phyloP scores from a whole-genome alignment of 176 grass and related monocot species.

The Guadua angustifolia region DNA sequence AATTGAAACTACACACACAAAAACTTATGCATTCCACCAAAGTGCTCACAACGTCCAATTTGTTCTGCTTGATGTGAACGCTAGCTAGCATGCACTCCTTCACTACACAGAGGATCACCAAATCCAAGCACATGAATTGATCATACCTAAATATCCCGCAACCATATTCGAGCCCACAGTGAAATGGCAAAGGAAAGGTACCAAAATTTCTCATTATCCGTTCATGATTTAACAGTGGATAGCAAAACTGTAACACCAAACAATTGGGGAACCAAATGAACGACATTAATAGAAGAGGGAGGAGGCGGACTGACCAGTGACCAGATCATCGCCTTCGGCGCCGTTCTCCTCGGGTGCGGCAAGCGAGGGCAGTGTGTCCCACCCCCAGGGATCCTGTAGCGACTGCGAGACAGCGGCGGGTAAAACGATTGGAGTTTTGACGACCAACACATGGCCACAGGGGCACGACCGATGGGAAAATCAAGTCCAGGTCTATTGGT shows the following conservation, averaged over 20 bases:
- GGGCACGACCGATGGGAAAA: too few relatives aligned
- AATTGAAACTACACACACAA: too few relatives aligned
- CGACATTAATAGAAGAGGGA: not conserved
- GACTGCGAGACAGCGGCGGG: constrained; percentile 40
- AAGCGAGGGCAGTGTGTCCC: constrained; percentile 30
- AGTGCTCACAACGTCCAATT: too few relatives aligned
- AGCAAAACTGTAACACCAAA: not conserved
- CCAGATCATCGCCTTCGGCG: constrained; percentile 36
- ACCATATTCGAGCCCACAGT: not conserved
- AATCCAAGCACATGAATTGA: not conserved
- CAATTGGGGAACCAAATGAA: constrained; percentile 12
- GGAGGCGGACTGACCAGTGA: constrained; percentile 28
- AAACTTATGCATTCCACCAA: too few relatives aligned
- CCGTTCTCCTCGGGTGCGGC: constrained; percentile 12
- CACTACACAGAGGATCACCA: not conserved
- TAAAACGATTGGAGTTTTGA: constrained; percentile 38
- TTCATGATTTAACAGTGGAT: constrained; percentile 6
- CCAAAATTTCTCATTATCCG: not conserved
- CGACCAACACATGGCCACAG: too few relatives aligned
- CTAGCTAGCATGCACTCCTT: too few relatives aligned
- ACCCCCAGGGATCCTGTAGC: constrained; percentile 14
- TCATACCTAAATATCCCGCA: not conserved
- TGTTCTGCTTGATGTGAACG: too few relatives aligned
- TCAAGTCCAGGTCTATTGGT: too few relatives aligned
- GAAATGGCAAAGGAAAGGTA: not conserved